Conservation (phyloP, 2,329 filamentous ascomycete species). For the Beauveria medogensis region DNA sequence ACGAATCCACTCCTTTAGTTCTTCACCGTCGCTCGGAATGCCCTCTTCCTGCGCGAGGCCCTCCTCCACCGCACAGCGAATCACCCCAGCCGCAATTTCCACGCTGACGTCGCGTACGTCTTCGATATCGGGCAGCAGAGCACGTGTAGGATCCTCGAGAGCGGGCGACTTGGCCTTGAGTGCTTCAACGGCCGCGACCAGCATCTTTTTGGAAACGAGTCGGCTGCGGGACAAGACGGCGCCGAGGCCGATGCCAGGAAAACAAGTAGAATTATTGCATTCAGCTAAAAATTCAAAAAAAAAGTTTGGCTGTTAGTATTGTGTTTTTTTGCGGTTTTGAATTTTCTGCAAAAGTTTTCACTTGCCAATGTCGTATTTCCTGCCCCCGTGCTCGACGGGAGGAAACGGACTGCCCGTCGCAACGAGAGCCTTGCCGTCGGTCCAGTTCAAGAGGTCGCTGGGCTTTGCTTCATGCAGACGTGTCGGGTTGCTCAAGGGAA, state of each 20-base stretch:
- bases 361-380: conserved; percentile 38
- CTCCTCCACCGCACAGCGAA: conserved; percentile 62
- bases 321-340: no score
- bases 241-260: conserved; percentile 79
- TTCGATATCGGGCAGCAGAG: conserved; percentile 68
- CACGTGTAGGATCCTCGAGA: conserved; percentile 51
- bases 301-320: not conserved
- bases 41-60: conserved; percentile 54
- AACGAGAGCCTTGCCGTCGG: conserved; percentile 65
- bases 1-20: conserved; percentile 62
- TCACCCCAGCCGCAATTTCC: conserved; percentile 66
- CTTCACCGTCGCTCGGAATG: conserved; percentile 51
- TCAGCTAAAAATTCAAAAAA: conserved; percentile 41
- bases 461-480: conserved; percentile 75
- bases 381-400: conserved; percentile 49
- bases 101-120: conserved; percentile 70
- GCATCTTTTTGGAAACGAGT: conserved; percentile 66
- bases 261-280: conserved; percentile 83
- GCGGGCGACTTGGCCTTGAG: conserved; percentile 66
- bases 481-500: conserved; percentile 82
- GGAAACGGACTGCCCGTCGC: conserved; percentile 79
- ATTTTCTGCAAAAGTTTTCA: not conserved
- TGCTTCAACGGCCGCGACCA: conserved; percentile 70
- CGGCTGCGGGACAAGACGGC: conserved; percentile 61
- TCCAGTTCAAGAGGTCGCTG: conserved; percentile 69